Conservation (phyloP, 768 basidiomycete genomes). For the Chalciporus sphaerocephalus region DNA sequence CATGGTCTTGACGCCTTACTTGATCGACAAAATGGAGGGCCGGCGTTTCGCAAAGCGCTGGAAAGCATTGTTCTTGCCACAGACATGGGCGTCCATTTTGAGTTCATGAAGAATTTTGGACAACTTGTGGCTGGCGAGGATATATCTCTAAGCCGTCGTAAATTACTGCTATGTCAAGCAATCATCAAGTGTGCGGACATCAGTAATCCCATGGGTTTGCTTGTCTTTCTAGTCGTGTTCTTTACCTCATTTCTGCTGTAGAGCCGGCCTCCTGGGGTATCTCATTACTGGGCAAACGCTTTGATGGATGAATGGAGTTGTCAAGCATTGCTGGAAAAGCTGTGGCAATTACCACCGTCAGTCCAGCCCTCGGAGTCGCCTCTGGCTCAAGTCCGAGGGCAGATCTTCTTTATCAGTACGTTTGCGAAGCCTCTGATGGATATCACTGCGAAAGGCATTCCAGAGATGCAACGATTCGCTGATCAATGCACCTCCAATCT, state of each 20-base stretch:
- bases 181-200: slow-evolving; percentile 98
- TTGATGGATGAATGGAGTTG: slow-evolving; percentile 87
- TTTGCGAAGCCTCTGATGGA: slow-evolving; percentile 85
- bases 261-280: slow-evolving; percentile 91
- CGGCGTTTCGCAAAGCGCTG: slow-evolving; percentile 67
- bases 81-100: slow-evolving; percentile 88
- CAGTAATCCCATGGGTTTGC: slow-evolving; percentile 83
- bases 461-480: slow-evolving; percentile 68
- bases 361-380: slow-evolving; percentile 46
- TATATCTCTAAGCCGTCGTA: slow-evolving; percentile 41
- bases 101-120: slow-evolving; percentile 72
- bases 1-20: slow-evolving; percentile 71
- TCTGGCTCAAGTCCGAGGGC: slow-evolving; percentile 69
- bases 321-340: slow-evolving; percentile 82
- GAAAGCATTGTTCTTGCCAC: slow-evolving; percentile 83
- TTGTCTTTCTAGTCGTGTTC: not conserved
- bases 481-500: slow-evolving; percentile 69
- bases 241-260: slow-evolving; percentile 30
- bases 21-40: slow-evolving; percentile 47
- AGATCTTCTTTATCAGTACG: slow-evolving; percentile 82
- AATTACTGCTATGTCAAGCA: slow-evolving; percentile 79
- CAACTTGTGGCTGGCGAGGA: slow-evolving; percentile 41
- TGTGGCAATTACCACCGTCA: slow-evolving; percentile 63
- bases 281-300: slow-evolving; percentile 88
- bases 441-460: slow-evolving; percentile 65